Conservation (phyloP, 805 yeast species). For the Schizosaccharomyces octosporus region DNA sequence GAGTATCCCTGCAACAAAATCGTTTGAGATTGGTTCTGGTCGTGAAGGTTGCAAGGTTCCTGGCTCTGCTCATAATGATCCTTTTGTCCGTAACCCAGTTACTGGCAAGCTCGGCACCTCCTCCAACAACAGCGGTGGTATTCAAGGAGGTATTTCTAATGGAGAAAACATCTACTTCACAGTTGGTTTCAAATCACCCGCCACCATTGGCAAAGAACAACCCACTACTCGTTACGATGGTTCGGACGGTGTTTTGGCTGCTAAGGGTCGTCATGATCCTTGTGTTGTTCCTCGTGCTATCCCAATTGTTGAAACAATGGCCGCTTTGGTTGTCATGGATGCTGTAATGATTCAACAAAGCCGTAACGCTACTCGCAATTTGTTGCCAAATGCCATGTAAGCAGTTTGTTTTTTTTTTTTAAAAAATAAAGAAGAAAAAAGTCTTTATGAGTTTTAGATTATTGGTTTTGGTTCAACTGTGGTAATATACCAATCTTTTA, state of each 20-base stretch:
- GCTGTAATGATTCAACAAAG: slow-evolving; percentile 62
- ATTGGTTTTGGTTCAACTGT: too few species aligned
- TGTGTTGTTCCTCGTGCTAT: slow-evolving; percentile 96
- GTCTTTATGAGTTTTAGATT: not conserved
- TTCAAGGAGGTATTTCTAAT: slow-evolving; percentile 92
- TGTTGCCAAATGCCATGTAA: not conserved
- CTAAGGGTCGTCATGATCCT: slow-evolving; percentile 96
- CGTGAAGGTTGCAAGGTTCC: slow-evolving; percentile 72
- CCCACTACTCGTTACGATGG: slow-evolving; percentile 75
- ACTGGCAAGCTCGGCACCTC: slow-evolving; percentile 45
- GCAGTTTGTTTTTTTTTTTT: not conserved
- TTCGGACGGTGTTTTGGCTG: slow-evolving; percentile 62
- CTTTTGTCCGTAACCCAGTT: slow-evolving; percentile 31
- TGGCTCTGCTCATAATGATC: slow-evolving; percentile 85
- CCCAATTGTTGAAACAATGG: slow-evolving; percentile 95
- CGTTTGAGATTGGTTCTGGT: slow-evolving; percentile 93
- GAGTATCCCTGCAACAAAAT: slow-evolving; percentile 92
- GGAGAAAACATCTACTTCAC: slow-evolving; percentile 88
- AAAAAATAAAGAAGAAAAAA: not conserved
- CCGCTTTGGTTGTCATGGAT: slow-evolving; percentile 83
- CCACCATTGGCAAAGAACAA: slow-evolving; percentile 88
- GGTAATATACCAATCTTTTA: too few species aligned
- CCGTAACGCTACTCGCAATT: slow-evolving; percentile 30
- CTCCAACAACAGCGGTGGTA: slow-evolving; percentile 88
- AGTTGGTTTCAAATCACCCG: slow-evolving; percentile 94